Base-by-base conservation (phyloP, 2,329 filamentous ascomycete genomes). In the Penicillium brevicompactum region DNA sequence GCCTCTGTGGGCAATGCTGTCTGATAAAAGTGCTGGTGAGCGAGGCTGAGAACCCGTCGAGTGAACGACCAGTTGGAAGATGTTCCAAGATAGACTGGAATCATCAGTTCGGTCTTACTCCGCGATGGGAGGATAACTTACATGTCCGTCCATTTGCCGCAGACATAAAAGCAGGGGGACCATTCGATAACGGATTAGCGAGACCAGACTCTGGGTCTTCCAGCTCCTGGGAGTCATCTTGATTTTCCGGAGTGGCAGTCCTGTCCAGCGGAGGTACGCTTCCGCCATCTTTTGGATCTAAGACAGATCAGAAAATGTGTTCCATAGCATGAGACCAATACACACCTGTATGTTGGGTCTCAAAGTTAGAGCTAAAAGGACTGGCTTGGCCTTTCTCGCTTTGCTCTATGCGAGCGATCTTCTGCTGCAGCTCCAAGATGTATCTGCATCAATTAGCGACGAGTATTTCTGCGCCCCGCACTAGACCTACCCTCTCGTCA, bases 131-230 rank as follows among this genome's bases (percentile, higher is more conserved):
- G 11, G 2, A 5, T 3, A 21, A 72, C 78, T 61, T 61, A 80
- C 78, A 80, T 46, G 71, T 73, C 56, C 73, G 67, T 8, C 78
- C 78, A 47, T 73, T 73, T 0, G 69, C 67, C 0, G 76, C 73
- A 2, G 70, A 68, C 68, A 77, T 76, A 54, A 78, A 80, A 31
- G 71, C 74, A 27, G 73, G 76, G 14, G 69, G 75, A 8, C 71
- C 73, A 3, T 67, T 70, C 1, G 74, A 74, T 2, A 81, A 62
- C 0, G 77, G 78, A 48, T 81, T 80, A 0, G 68, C 76, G 10
- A 81, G 63, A 4, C 67, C 66, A 0, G 71, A 67, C 4, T 69
- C 67, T 3, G 67, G 59, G 41, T 70, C 70, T n/a, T 70, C 59
- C 13, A 61, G 46, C 5, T 64, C 62, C 2, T 64, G 61, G 8